These are phyloP conservation scores for Alnus glutinosa DNA, from an alignment of 306 rosid species.

Conservation along the genomic window DNA sequence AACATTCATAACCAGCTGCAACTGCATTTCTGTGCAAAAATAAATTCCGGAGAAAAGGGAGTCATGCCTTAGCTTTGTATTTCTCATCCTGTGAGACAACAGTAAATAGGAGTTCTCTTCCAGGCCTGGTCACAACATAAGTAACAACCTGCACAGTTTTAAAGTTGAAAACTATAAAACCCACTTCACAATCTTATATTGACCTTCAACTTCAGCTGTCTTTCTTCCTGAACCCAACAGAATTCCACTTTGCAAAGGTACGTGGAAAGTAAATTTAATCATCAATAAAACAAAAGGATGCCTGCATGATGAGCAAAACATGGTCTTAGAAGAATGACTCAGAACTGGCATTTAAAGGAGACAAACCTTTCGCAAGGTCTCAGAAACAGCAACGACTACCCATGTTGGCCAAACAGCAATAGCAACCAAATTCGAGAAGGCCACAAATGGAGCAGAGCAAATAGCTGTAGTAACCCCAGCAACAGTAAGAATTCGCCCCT, in stretches of 20 bases:
- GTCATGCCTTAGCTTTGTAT: conserved; percentile 86
- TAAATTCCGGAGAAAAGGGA: conserved; percentile 5
- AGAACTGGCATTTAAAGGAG: conserved; percentile 7
- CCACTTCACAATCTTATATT: not conserved
- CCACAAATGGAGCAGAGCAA: conserved; percentile 78
- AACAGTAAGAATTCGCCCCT: conserved; percentile 91
- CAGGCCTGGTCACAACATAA: conserved; percentile 93
- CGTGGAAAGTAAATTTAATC: not conserved
- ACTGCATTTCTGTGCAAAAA: not conserved
- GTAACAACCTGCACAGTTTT: conserved; percentile 69
- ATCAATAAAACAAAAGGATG: conserved; percentile 26
- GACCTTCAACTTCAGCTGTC: not conserved
- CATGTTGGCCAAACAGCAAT: conserved; percentile 88
- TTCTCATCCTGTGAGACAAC: conserved; percentile 98
- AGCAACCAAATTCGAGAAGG: conserved; percentile 72
- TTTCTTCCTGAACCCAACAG: conserved; percentile 13
- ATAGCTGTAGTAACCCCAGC: conserved; percentile 90
- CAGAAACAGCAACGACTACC: conserved; percentile 74
- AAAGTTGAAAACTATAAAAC: conserved; percentile 19
- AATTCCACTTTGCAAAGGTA: not conserved
- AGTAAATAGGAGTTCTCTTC: conserved; percentile 87
- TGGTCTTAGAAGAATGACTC: conserved; percentile 12
- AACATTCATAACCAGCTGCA: not conserved
- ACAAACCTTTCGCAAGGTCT: conserved; percentile 84
- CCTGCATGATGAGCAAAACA: conserved; percentile 6